Evolutionary conservation across 176 grass and related monocot genomes (phyloP), one percentile per base, ranked within the genome.

Genomic region (Aegilops sharonensis): DNA sequence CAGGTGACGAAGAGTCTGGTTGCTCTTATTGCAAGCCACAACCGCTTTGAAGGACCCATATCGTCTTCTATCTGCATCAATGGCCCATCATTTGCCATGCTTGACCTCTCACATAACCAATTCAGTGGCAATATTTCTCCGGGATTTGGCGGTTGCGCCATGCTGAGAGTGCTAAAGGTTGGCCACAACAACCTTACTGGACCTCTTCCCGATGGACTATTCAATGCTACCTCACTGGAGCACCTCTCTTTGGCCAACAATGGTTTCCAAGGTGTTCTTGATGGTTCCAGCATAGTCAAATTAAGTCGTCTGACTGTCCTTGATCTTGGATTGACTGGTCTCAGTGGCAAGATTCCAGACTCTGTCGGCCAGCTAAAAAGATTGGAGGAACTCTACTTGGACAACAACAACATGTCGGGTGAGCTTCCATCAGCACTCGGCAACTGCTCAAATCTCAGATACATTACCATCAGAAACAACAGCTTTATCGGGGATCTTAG

Each of bases 1-100:
- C 47, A 68, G 36, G 37, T 7, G 23, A 77, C 66, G 80, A 86
- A 83, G 18, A 93, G 75, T 81, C 81, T 95, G 60, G 67, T 91
- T 21, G 85, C 91, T 47, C 86, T 95, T 24, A 93, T 89, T 57
- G 85, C 72, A 13, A 95, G 91, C 83, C 85, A 91, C 64, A 95
- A 91, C 72, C 91, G 81, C 45, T 95, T 95, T 30, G 86, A 72
- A 0, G 94, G 94, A 18, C 56, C 11, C 17, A 80, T 93, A 76
- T 89, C 89, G 29, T 80, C 85, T 64, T 89, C 59, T 34, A 25
- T 95, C 18, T 95, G 91, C 47, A 66, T 65, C 43, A 37, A 79
- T 5, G 60, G 64, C 90, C 68, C 78, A 45, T 89, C 75, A 35
- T 52, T 95, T 15, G 25, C 30, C 35, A 80, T 79, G 18, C 78